Evolutionary conservation across 2,329 filamentous ascomycete species (phyloP).

Genomic region (Microsporum ferrugineum): DNA sequence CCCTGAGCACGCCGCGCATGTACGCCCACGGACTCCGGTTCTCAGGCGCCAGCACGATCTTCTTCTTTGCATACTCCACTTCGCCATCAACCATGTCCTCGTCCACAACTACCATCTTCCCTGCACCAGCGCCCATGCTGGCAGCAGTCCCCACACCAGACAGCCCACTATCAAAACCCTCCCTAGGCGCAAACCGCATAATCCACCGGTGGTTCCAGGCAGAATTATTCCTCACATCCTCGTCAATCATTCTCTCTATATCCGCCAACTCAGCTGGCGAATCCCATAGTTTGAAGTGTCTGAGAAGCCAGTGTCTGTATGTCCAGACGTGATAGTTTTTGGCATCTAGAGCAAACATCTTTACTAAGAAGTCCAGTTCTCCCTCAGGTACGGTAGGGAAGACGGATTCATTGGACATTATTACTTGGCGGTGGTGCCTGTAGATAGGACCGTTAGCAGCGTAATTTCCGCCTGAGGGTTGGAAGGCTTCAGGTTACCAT

Average conservation of each 20-base stretch:
- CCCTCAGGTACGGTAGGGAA: conserved; percentile 48
- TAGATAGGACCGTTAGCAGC: conserved; percentile 11
- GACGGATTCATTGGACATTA: conserved; percentile 38
- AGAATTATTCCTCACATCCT: conserved; percentile 88
- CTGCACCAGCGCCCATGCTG: conserved; percentile 19
- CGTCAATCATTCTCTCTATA: conserved; percentile 59
- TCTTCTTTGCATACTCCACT: conserved; percentile 59
- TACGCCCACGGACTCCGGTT: conserved; percentile 96
- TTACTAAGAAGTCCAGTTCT: conserved; percentile 63
- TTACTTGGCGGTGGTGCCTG: conserved; percentile 49
- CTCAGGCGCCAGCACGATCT: conserved; percentile 71
- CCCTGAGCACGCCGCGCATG: conserved; percentile 60
- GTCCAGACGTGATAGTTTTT: conserved; percentile 99
- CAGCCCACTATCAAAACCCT: conserved; percentile 29
- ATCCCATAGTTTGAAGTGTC: conserved; percentile 48
- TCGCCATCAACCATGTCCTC: conserved; percentile 60
- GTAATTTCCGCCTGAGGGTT: too few relatives aligned
- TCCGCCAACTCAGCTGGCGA: conserved; percentile 53
- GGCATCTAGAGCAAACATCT: conserved; percentile 72
- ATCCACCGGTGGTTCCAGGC: conserved; percentile 98
- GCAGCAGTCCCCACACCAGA: conserved; percentile 20
- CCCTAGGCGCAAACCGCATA: conserved; percentile 61
- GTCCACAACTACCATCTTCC: conserved; percentile 40
- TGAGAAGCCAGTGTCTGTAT: conserved; percentile 72
- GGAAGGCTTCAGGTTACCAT: conserved; percentile 44